Base-by-base conservation (phyloP, 2,329 filamentous ascomycete genomes). In the Coniochaeta prunicola region DNA sequence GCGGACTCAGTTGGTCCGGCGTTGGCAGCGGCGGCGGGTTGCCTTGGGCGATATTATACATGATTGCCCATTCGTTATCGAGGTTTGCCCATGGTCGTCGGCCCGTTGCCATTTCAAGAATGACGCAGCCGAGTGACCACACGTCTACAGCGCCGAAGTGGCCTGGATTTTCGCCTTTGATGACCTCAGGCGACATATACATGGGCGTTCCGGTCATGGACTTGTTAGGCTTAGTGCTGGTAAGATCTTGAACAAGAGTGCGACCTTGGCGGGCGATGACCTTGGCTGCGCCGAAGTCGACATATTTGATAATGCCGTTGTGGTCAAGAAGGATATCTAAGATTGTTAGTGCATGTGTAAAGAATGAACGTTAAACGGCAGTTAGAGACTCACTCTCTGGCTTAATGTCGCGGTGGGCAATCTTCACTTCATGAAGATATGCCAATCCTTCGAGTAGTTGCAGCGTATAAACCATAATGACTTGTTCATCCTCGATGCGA, bases 111-210 rank as follows among this genome's bases (percentile, higher is more conserved):
- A 99, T 97, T 74, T 99, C 94, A 45, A 97, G 83, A 64, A 99
- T 91, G 38, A 99, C 94, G 70, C 94, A 99, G 58, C 94, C 93
- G 2, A 99, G 81, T 2, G 92, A 97, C 93, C 93, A 99, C 62
- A 97, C 87, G 70, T 99, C 93, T 50, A 96, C 91, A 3, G 92
- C 88, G 40, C 92, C 93, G 60, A 92, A 88, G 64, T 90, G 88
- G 58, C 90, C 89, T 13, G 86, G 78, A 70, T 86, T 87, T 64
- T 92, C 88, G 59, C 94, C 94, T 68, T 92, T 96, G 77, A 99
- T 97, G 42, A 97, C 91, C 77, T 99, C 94, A 5, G 94, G 94
- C 7, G 94, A 97, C 94, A 99, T 99, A 80, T 99, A 99, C 94
- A 99, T 99, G 2, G 94, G 94, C 12, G 94, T 99, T 65, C 94